Conservation (phyloP, 1,284 basidiomycete genomes). For the Coriolopsis trogii region DNA sequence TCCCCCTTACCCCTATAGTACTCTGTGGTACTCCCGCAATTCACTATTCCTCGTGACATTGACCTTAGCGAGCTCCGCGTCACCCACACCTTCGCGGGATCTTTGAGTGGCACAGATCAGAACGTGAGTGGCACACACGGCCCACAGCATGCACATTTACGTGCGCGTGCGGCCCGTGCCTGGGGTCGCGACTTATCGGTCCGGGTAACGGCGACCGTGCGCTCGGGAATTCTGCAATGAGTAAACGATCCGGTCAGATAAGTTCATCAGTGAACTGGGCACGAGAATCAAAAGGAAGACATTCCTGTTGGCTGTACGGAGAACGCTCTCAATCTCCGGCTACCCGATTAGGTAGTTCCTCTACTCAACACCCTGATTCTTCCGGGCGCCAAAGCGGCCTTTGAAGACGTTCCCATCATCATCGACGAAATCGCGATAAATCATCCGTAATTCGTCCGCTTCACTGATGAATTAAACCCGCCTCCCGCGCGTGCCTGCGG, state of each 20-base stretch:
- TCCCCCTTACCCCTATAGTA: too few relatives aligned
- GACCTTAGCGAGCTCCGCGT: too few relatives aligned
- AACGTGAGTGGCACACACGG: slow-evolving; percentile 7
- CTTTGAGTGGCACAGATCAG: slow-evolving; percentile 8
- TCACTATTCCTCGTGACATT: too few relatives aligned
- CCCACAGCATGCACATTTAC: not conserved
- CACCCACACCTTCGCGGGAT: not conserved
- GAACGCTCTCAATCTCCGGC: slow-evolving; percentile 11
- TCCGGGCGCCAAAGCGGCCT: slow-evolving; percentile 9
- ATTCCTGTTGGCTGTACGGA: too few relatives aligned
- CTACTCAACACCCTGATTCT: slow-evolving; percentile 17
- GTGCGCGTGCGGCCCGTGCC: not conserved
- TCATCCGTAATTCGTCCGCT: not conserved
- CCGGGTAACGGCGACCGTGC: not conserved
- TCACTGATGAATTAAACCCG: not conserved
- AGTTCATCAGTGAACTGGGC: not conserved
- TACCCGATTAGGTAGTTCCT: slow-evolving; percentile 8
- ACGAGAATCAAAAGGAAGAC: slow-evolving; percentile 9
- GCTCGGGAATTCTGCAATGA: slow-evolving; percentile 10
- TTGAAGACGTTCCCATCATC: slow-evolving; percentile 15
- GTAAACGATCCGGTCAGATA: slow-evolving; percentile 6
- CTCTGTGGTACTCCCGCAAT: too few relatives aligned
- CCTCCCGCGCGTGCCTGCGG: not conserved
- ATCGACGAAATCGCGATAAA: slow-evolving; percentile 3
- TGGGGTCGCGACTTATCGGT: not conserved